Evolutionary conservation across 495 filamentous ascomycete genomes (phyloP).

Genomic region (Talaromyces thailandensis): DNA sequence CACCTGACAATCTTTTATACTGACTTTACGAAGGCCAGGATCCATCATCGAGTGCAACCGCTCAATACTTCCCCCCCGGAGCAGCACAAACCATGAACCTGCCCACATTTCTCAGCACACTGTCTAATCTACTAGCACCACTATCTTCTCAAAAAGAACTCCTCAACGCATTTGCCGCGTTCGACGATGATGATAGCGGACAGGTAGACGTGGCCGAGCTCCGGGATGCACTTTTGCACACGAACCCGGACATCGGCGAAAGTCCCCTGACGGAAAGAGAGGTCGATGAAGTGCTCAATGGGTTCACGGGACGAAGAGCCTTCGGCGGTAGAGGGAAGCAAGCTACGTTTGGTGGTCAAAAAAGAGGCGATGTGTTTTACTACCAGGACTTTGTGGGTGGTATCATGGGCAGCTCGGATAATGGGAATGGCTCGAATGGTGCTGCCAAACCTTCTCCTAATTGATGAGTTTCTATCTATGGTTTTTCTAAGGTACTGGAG

Average conservation of each 20-base stretch:
- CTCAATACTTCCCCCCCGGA: conserved; percentile 68
- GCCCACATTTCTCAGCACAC: conserved; percentile 69
- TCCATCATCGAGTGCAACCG: conserved; percentile 49
- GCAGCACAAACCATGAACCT: conserved; percentile 64
- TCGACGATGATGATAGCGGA: conserved; percentile 91
- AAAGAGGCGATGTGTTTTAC: conserved; percentile 35
- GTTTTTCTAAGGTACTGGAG: neutral
- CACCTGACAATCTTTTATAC: neutral
- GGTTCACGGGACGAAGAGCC: conserved; percentile 72
- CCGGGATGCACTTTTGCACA: conserved; percentile 72
- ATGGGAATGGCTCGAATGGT: conserved; percentile 11
- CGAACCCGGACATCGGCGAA: conserved; percentile 66
- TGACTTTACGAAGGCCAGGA: conserved; percentile 36
- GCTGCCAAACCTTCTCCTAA: neutral
- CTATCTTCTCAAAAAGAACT: conserved; percentile 71
- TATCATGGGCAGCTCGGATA: conserved; percentile 28
- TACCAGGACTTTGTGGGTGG: conserved; percentile 38
- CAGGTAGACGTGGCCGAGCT: conserved; percentile 80
- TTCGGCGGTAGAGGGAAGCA: conserved; percentile 43
- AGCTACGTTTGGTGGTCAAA: conserved; percentile 15
- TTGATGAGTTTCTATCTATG: neutral
- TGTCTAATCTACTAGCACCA: conserved; percentile 61
- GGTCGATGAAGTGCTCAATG: conserved; percentile 72
- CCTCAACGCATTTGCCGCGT: conserved; percentile 79
- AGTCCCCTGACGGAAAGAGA: conserved; percentile 59